These are phyloP conservation scores for Chaetomium strumarium DNA, from an alignment of 2,329 filamentous ascomycete genomes.

Conservation along the genomic window DNA sequence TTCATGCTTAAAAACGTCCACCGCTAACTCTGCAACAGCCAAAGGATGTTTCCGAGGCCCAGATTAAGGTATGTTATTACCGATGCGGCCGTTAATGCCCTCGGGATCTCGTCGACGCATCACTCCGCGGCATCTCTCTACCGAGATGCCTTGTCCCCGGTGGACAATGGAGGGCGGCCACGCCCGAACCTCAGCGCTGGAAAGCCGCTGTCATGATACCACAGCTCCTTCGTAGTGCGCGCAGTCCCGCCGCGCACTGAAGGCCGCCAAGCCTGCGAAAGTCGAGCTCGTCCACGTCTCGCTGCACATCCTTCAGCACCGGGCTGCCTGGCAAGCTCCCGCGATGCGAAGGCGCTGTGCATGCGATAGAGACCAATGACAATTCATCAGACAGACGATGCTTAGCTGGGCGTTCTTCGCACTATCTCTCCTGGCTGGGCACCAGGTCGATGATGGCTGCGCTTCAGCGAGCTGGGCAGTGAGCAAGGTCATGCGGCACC, in stretches of 20 bases:
- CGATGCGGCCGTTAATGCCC: conserved; percentile 64
- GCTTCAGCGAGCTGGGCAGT: conserved; percentile 26
- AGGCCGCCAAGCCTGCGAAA: conserved; percentile 16
- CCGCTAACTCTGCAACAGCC: conserved; percentile 60
- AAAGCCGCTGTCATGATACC: conserved; percentile 21
- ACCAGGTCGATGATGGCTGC: conserved; percentile 22
- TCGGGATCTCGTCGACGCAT: conserved; percentile 65
- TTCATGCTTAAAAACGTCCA: not conserved
- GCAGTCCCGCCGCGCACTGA: conserved; percentile 3
- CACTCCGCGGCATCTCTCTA: conserved; percentile 28
- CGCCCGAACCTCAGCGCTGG: conserved; percentile 13
- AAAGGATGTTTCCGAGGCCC: conserved; percentile 89
- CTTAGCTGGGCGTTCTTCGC: conserved; percentile 17
- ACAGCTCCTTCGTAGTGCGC: conserved; percentile 22
- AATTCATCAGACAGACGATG: conserved; percentile 17
- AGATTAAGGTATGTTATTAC: conserved; percentile 99
- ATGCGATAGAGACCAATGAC: conserved; percentile 18
- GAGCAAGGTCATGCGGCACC: conserved; percentile 18
- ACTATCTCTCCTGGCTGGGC: conserved; percentile 24
- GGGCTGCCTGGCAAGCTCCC: conserved; percentile 28
- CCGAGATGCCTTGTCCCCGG: conserved; percentile 25
- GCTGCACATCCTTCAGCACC: conserved; percentile 13
- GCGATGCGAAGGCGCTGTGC: conserved; percentile 13
- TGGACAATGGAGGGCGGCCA: conserved; percentile 20
- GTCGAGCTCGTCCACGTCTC: conserved; percentile 24